These are phyloP conservation scores for Plantago coronopus DNA, from an alignment of 305 asterid species.

Conservation along the genomic window DNA sequence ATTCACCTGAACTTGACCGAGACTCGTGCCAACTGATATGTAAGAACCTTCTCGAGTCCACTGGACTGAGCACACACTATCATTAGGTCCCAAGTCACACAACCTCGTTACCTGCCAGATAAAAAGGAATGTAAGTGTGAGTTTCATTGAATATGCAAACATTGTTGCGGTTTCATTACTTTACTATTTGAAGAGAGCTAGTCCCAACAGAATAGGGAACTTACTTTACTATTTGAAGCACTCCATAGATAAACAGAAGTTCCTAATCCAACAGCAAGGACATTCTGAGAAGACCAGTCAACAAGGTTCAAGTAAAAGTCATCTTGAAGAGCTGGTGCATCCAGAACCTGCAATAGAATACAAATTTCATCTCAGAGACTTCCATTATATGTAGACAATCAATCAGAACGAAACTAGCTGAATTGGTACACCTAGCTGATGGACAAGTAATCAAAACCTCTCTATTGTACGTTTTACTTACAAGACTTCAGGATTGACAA, in stretches of 20 bases:
- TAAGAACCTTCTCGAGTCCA: slow-evolving; percentile 97
- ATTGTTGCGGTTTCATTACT: background rate
- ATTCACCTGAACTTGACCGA: slow-evolving; percentile 89
- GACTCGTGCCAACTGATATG: slow-evolving; percentile 83
- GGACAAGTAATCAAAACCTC: too few relatives aligned
- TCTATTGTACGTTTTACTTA: background rate
- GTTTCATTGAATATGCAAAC: too few relatives aligned
- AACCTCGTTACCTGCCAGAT: slow-evolving; percentile 72
- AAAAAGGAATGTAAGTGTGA: background rate
- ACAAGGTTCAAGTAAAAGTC: slow-evolving; percentile 93
- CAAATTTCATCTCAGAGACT: background rate
- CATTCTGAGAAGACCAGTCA: slow-evolving; percentile 99
- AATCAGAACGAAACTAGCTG: background rate
- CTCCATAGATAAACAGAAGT: slow-evolving; percentile 95
- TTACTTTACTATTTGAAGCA: slow-evolving; percentile 88
- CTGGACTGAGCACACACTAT: slow-evolving; percentile 87
- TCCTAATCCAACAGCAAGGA: slow-evolving; percentile 97
- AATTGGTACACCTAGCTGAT: background rate
- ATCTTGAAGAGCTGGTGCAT: slow-evolving; percentile 98
- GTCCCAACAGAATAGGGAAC: slow-evolving; percentile 19
- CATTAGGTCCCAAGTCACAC: slow-evolving; percentile 93
- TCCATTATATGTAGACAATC: too few relatives aligned
- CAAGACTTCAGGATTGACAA: background rate
- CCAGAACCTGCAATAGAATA: slow-evolving; percentile 62
- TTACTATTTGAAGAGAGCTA: background rate